A percentile compares a stretch with the other conserved stretches of the same genome.
These are phyloP conservation scores for Scopulariopsis brevicaulis DNA, from an alignment of 2,329 filamentous ascomycete genomes.

Conservation along the genomic window DNA sequence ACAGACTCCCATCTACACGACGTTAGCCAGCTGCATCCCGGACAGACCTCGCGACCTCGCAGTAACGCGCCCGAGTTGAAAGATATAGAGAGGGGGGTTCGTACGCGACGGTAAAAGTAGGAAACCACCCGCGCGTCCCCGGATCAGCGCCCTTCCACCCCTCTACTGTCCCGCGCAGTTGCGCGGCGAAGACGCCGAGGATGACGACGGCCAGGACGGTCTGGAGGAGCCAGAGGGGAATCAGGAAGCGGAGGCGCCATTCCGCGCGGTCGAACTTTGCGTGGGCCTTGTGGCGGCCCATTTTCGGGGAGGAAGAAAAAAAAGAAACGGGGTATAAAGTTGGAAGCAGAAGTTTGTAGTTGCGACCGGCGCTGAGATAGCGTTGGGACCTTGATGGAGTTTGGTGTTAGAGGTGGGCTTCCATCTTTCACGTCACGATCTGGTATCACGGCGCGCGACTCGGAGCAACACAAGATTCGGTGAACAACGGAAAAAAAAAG, in stretches of 20 bases:
- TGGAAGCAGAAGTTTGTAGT: no score
- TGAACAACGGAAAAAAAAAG: no score
- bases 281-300: conserved; percentile 35
- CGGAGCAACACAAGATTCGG: no score
- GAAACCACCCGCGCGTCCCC: conserved; percentile 23
- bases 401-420: no score
- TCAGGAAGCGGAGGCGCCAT: conserved; percentile 35
- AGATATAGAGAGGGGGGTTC: conserved; percentile 16
- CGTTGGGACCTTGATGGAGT: no score
- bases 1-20: conserved; percentile 37
- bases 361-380: no score
- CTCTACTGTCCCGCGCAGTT: conserved; percentile 33
- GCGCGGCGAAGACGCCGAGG: conserved; percentile 41
- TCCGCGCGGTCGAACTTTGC: conserved; percentile 38
- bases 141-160: conserved; percentile 24
- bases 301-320: conserved; percentile 8
- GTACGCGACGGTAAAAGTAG: conserved; percentile 38
- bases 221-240: conserved; percentile 39
- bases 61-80: neutral
- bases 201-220: conserved; percentile 30
- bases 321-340: no score
- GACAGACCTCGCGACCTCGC: neutral
- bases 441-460: no score
- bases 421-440: no score
- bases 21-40: neutral